Conservation (phyloP, 345 rosid genomes). For the Conringia planisiliqua region DNA sequence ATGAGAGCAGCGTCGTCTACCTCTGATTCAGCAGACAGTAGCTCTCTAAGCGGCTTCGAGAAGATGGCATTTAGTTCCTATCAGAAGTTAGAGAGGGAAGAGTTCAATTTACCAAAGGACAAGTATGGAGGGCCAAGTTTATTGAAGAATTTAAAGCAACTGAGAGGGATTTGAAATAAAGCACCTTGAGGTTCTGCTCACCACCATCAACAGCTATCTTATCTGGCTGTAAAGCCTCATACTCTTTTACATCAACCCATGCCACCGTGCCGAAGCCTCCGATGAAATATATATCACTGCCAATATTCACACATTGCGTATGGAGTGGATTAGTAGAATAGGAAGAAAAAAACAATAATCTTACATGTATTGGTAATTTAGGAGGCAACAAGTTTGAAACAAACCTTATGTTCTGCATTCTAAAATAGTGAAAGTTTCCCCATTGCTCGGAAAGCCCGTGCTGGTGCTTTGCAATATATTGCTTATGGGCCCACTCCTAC, state of each 20-base stretch:
- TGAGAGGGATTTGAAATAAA: not conserved
- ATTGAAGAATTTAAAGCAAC: not conserved
- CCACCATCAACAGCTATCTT: conserved; percentile 95
- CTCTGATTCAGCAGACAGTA: conserved; percentile 58
- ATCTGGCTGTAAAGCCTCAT: conserved; percentile 76
- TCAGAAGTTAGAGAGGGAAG: not conserved
- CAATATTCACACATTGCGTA: conserved; percentile 14
- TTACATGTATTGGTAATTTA: not conserved
- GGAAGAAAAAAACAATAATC: not conserved
- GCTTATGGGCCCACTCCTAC: conserved; percentile 99
- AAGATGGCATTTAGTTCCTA: conserved; percentile 60
- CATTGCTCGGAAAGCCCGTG: conserved; percentile 92
- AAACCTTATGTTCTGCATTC: conserved; percentile 94
- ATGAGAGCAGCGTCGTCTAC: conserved; percentile 94
- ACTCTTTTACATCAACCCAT: conserved; percentile 95
- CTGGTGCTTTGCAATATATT: conserved; percentile 79
- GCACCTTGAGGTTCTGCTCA: conserved; percentile 87
- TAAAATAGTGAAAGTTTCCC: conserved; percentile 93
- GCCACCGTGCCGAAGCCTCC: conserved; percentile 99
- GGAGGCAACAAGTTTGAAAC: not conserved
- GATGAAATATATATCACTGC: conserved; percentile 91
- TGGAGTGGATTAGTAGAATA: not conserved
- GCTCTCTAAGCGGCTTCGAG: conserved; percentile 76
- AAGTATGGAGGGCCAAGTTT: not conserved
- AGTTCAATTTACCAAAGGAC: not conserved